Conservation (phyloP, 768 basidiomycete genomes). For the Gyrodon lividus region DNA sequence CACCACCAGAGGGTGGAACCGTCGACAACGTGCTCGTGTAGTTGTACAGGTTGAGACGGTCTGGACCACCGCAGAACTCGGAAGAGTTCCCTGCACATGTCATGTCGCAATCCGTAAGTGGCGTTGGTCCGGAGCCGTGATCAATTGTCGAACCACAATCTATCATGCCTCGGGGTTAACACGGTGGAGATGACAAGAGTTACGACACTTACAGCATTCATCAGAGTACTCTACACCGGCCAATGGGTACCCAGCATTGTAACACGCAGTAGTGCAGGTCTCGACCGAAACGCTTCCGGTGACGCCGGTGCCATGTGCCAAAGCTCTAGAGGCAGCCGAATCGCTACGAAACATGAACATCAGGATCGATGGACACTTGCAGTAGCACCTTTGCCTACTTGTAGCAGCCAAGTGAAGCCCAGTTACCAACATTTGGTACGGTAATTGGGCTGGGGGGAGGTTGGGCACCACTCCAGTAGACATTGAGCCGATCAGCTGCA, state of each 20-base stretch:
- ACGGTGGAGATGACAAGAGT: neutral
- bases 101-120: slow-evolving; percentile 52
- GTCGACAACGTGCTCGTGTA: slow-evolving; percentile 61
- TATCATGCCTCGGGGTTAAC: slow-evolving; percentile 46
- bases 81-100: slow-evolving; percentile 28
- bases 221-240: slow-evolving; percentile 48
- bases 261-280: slow-evolving; percentile 49
- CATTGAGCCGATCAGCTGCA: slow-evolving; percentile 53
- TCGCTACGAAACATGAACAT: slow-evolving; percentile 29
- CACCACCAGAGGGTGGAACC: slow-evolving; percentile 32
- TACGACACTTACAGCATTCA: slow-evolving; percentile 45
- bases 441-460: slow-evolving; percentile 57
- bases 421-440: slow-evolving; percentile 55
- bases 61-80: slow-evolving; percentile 74
- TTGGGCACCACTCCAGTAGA: slow-evolving; percentile 60
- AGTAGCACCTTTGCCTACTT: slow-evolving; percentile 40
- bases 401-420: slow-evolving; percentile 75
- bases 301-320: slow-evolving; percentile 33
- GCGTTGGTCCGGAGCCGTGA: slow-evolving; percentile 33
- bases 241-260: slow-evolving; percentile 37
- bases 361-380: neutral
- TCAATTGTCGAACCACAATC: slow-evolving; percentile 19
- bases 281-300: slow-evolving; percentile 47
- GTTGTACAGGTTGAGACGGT: slow-evolving; percentile 65
- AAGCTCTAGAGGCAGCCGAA: slow-evolving; percentile 30